These are phyloP conservation scores for Torrubiella hemipterigena DNA, from an alignment of 2,329 filamentous ascomycete genomes.

Conservation along the genomic window DNA sequence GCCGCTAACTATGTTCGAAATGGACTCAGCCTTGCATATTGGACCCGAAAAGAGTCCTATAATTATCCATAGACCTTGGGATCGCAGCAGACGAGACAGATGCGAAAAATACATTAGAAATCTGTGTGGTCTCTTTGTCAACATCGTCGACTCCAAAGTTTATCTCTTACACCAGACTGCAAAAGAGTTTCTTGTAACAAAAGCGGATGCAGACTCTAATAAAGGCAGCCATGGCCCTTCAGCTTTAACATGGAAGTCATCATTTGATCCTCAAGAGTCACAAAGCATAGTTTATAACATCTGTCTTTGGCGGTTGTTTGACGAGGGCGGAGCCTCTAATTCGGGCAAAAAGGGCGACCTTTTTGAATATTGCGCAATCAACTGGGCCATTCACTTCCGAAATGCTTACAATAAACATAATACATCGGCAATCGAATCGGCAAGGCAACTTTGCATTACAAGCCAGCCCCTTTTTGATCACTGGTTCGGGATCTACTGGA, in stretches of 20 bases:
- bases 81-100: slow-evolving; percentile 5
- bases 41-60: neutral
- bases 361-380: slow-evolving; percentile 1
- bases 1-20: slow-evolving; percentile 12
- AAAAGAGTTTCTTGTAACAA: slow-evolving; percentile 15
- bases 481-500: slow-evolving; percentile 1
- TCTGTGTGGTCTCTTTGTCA: slow-evolving; percentile 20
- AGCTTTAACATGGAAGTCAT: slow-evolving; percentile 1
- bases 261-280: neutral
- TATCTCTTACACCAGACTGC: slow-evolving; percentile 18
- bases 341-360: neutral
- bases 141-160: slow-evolving; percentile 11
- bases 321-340: neutral
- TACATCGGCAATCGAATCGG: neutral
- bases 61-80: slow-evolving; percentile 3
- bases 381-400: neutral
- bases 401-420: neutral
- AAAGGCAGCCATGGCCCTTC: no score
- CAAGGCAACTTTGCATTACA: neutral
- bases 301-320: slow-evolving; percentile 1
- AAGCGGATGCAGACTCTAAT: neutral
- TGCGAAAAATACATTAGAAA: slow-evolving; percentile 10
- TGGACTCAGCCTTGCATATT: slow-evolving; percentile 11
- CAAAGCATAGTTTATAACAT: neutral
- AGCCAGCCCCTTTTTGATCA: neutral